A percentile compares a stretch with the other conserved stretches of the same genome.
Evolutionary conservation across 306 rosid genomes (phyloP).

Genomic region (Cucumis hystrix): DNA sequence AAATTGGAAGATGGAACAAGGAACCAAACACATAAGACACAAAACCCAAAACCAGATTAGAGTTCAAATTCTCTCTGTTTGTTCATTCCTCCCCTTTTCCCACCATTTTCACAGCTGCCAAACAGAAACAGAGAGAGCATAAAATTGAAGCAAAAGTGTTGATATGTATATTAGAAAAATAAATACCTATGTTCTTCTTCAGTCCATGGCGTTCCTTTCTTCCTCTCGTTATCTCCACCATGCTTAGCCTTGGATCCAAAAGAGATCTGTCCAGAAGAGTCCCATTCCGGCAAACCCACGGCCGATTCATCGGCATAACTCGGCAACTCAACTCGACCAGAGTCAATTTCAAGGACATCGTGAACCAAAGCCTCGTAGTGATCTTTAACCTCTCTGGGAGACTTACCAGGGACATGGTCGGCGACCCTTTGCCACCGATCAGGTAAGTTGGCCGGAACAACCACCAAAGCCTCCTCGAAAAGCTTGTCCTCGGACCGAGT

Average conservation of each 20-base stretch:
- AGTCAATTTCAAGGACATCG: constrained; percentile 60
- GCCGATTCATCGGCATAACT: constrained; percentile 42
- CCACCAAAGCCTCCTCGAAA: constrained; percentile 59
- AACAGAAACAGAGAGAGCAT: neutral
- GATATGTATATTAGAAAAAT: neutral
- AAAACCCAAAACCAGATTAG: neutral
- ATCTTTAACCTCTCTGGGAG: constrained; percentile 30
- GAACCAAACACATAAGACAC: neutral
- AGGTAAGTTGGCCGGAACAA: constrained; percentile 35
- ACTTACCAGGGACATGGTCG: constrained; percentile 43
- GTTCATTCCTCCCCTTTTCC: neutral
- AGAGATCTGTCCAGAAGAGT: constrained; percentile 49
- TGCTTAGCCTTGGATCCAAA: constrained; percentile 32
- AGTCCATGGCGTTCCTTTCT: constrained; percentile 65
- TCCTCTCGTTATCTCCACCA: constrained; percentile 44
- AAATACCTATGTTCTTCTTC: constrained; percentile 70
- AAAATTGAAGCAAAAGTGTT: neutral
- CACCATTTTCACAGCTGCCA: constrained; percentile 2
- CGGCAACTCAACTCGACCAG: constrained; percentile 64
- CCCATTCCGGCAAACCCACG: constrained; percentile 24
- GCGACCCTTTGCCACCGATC: constrained; percentile 74
- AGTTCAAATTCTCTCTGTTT: no score
- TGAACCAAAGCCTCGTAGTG: constrained; percentile 57
- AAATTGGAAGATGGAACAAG: neutral
- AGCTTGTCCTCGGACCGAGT: constrained; percentile 57